A percentile compares a stretch with the other conserved stretches of the same genome.
Evolutionary conservation across 306 rosid species (phyloP).

Genomic region (cucumber (Cucumis sativus)): DNA sequence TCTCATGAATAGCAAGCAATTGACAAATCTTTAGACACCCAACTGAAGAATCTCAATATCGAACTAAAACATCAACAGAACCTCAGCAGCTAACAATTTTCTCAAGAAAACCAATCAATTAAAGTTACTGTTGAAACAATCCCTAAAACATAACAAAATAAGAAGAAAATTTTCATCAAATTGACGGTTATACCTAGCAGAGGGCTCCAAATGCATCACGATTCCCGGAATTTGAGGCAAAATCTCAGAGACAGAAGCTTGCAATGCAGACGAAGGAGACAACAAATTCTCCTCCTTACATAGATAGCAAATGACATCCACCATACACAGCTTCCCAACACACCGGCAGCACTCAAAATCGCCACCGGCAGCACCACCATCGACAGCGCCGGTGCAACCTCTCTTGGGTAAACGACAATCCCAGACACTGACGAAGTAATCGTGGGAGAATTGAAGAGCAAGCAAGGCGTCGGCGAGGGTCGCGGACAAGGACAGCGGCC

Average conservation of each 20-base stretch:
- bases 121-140: not conserved
- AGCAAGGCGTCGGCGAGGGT: conserved; percentile 63
- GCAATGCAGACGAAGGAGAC: conserved; percentile 57
- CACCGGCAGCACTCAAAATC: conserved; percentile 36
- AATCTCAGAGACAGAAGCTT: conserved; percentile 44
- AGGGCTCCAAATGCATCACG: conserved; percentile 54
- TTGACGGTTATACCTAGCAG: conserved; percentile 44
- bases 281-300: conserved; percentile 34
- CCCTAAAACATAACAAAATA: not conserved
- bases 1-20: not conserved
- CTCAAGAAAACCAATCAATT: not conserved
- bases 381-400: not conserved
- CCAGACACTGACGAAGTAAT: conserved; percentile 73
- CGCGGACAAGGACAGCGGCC: conserved; percentile 47
- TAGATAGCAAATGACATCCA: conserved; percentile 63
- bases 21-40: not conserved
- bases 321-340: conserved; percentile 76
- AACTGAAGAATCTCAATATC: not conserved
- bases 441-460: conserved; percentile 47
- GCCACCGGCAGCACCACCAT: not conserved
- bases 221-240: conserved; percentile 28
- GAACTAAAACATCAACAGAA: not conserved
- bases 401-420: conserved; percentile 21
- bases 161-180: not conserved
- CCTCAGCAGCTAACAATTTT: not conserved